Evolutionary conservation across 2,329 filamentous ascomycete species (phyloP).

Genomic region (Colletotrichum caudatum): DNA sequence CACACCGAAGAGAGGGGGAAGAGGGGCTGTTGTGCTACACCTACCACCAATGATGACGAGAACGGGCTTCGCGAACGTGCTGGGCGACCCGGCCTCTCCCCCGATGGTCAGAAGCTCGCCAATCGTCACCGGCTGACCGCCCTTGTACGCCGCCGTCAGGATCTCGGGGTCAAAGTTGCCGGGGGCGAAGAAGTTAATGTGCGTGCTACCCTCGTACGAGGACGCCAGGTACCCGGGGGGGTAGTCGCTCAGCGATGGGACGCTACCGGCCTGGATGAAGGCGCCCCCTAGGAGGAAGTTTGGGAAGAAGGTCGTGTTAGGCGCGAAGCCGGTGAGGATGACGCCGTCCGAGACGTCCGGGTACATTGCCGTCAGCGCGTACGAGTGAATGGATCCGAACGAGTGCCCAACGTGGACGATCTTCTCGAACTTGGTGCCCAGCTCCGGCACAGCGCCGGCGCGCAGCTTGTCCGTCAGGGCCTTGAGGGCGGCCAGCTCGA

Average conservation of each 20-base stretch:
- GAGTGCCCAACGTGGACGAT: slow-evolving; percentile 73
- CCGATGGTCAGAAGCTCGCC: slow-evolving; percentile 71
- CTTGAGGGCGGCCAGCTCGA: slow-evolving; percentile 69
- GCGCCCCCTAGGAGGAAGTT: slow-evolving; percentile 60
- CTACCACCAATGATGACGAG: slow-evolving; percentile 69
- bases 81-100: slow-evolving; percentile 49
- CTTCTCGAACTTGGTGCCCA: slow-evolving; percentile 54
- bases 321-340: slow-evolving; percentile 70
- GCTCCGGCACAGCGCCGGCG: slow-evolving; percentile 56
- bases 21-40: slow-evolving; percentile 16
- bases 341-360: slow-evolving; percentile 68
- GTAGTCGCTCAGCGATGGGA: slow-evolving; percentile 50
- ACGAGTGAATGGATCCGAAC: slow-evolving; percentile 71
- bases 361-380: slow-evolving; percentile 64
- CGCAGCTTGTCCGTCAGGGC: slow-evolving; percentile 64
- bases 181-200: slow-evolving; percentile 65
- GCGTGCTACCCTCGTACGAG: slow-evolving; percentile 59
- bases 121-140: slow-evolving; percentile 67
- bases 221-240: slow-evolving; percentile 66
- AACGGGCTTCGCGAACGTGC: slow-evolving; percentile 64
- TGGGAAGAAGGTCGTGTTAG: slow-evolving; percentile 58
- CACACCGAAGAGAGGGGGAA: no score
- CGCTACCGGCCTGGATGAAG: slow-evolving; percentile 57
- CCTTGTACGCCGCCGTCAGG: slow-evolving; percentile 58
- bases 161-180: slow-evolving; percentile 67